Conservation (phyloP, 2,329 filamentous ascomycete genomes). For the Penicillium fuscoglaucum region DNA sequence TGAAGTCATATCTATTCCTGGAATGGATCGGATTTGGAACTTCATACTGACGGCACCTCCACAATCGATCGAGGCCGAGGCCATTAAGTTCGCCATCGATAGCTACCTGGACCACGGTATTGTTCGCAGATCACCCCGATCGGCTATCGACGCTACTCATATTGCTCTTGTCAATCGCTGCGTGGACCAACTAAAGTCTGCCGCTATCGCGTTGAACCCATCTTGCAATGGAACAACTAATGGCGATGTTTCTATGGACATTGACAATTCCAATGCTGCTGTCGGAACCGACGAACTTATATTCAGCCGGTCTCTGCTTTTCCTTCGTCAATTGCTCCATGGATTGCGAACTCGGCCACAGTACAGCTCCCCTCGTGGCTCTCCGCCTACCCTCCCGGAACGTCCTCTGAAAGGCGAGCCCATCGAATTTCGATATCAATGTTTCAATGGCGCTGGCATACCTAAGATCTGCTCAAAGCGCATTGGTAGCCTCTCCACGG, state of each 20-base stretch:
- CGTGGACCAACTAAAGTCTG: constrained; percentile 65
- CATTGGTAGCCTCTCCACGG: constrained; percentile 71
- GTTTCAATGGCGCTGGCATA: constrained; percentile 62
- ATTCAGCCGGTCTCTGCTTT: constrained; percentile 68
- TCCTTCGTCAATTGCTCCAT: constrained; percentile 67
- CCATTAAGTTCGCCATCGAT: constrained; percentile 70
- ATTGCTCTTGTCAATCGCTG: constrained; percentile 72
- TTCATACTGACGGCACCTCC: constrained; percentile 70
- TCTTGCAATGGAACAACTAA: constrained; percentile 47
- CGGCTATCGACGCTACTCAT: constrained; percentile 60
- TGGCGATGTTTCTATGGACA: constrained; percentile 55
- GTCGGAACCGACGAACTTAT: constrained; percentile 58
- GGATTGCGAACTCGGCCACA: constrained; percentile 54
- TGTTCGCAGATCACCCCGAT: constrained; percentile 44
- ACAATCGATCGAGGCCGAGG: constrained; percentile 64
- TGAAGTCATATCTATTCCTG: constrained; percentile 48
- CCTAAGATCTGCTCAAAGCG: constrained; percentile 62
- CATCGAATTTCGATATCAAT: constrained; percentile 71
- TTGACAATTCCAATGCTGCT: constrained; percentile 52
- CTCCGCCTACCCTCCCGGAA: constrained; percentile 58
- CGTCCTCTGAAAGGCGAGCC: constrained; percentile 61
- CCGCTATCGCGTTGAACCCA: constrained; percentile 59
- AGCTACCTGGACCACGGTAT: constrained; percentile 64
- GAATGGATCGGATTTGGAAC: constrained; percentile 75
- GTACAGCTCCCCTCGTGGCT: constrained; percentile 61